Percentiles rank a stretch among this genome's conserved stretches.
Evolutionary conservation across 2,329 filamentous ascomycete species (phyloP).

Genomic region (Sclerotiophoma versabilis): DNA sequence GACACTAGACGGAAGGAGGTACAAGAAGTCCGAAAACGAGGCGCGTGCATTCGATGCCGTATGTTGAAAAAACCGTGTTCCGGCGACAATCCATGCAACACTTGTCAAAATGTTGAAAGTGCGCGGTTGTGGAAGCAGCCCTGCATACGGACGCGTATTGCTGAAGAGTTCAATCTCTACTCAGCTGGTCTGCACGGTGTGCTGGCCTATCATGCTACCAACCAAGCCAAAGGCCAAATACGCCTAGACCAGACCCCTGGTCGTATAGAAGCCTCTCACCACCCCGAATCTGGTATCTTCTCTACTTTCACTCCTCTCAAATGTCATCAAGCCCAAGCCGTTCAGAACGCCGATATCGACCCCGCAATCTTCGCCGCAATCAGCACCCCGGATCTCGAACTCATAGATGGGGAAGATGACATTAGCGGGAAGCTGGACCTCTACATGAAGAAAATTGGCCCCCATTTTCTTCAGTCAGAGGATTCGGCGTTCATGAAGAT

Average conservation of each 20-base stretch:
- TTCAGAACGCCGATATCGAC: conserved; percentile 44
- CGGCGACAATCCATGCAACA: conserved; percentile 65
- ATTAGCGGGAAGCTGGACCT: conserved; percentile 60
- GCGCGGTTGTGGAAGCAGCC: conserved; percentile 67
- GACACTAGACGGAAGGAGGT: conserved; percentile 65
- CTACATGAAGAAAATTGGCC: conserved; percentile 60
- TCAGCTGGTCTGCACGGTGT: conserved; percentile 62
- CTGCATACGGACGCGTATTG: conserved; percentile 65
- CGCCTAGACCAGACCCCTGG: conserved; percentile 58
- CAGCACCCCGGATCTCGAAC: conserved; percentile 50
- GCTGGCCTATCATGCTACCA: conserved; percentile 60
- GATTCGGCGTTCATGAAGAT: conserved; percentile 59
- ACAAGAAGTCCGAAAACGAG: conserved; percentile 65
- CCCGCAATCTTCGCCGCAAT: conserved; percentile 44
- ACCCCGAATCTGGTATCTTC: conserved; percentile 55
- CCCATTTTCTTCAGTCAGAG: conserved; percentile 58
- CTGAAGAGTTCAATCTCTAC: conserved; percentile 65
- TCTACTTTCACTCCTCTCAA: conserved; percentile 57
- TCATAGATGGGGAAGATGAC: conserved; percentile 61
- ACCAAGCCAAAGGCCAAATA: conserved; percentile 56
- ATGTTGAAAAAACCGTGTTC: conserved; percentile 72
- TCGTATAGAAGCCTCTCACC: conserved; percentile 62
- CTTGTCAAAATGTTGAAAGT: conserved; percentile 65
- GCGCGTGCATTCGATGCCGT: conserved; percentile 68
- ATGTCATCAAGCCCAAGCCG: conserved; percentile 38